Conservation (phyloP, 148 eudicot species). For the Vaccinium corymbosum region DNA sequence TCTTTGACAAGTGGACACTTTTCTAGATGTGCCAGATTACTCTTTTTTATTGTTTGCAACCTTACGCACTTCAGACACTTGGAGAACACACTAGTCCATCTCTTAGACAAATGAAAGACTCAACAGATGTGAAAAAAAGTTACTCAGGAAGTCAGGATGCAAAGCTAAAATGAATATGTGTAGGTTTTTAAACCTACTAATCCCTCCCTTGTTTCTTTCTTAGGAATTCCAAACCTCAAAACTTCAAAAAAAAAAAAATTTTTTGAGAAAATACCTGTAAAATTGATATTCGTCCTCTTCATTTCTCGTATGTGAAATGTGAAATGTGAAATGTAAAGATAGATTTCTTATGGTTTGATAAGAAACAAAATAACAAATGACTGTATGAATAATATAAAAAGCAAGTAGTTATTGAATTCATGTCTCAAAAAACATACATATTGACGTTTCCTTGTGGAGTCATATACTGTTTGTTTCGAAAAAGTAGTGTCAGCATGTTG, state of each 20-base stretch:
- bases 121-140: not conserved
- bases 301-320: too few relatives aligned
- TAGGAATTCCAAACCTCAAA: not conserved
- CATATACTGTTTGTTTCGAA: not conserved
- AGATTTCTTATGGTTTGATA: too few relatives aligned
- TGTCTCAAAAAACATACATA: not conserved
- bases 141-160: constrained; percentile 4
- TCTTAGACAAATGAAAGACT: not conserved
- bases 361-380: too few relatives aligned
- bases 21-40: not conserved
- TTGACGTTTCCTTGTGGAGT: not conserved
- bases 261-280: too few relatives aligned
- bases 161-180: not conserved
- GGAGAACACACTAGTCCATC: not conserved
- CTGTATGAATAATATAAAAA: too few relatives aligned
- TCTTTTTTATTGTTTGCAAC: not conserved
- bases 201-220: not conserved
- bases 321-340: too few relatives aligned
- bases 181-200: not conserved
- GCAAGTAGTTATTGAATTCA: too few relatives aligned
- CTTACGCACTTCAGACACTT: not conserved
- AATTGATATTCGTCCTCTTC: too few relatives aligned
- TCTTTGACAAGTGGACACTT: not conserved
- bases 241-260: not conserved
- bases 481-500: not conserved